phyloP scores from a whole-genome alignment of 2,329 filamentous ascomycete genomes.

The Nothopassalora personata region DNA sequence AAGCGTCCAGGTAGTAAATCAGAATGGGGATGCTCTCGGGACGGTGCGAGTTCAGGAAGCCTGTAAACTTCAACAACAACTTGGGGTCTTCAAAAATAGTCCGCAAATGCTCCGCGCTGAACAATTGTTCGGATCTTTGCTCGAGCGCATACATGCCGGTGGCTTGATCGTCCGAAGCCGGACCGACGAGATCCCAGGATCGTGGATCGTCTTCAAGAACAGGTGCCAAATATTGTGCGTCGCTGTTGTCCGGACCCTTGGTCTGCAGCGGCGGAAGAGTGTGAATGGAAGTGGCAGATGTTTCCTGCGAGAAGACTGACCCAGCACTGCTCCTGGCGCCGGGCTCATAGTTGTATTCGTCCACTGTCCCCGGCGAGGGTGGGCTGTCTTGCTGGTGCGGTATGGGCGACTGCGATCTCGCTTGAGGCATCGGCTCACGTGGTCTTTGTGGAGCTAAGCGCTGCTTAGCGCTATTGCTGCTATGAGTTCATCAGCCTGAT shows the following conservation, averaged over 20 bases:
- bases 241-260: slow-evolving; percentile 36
- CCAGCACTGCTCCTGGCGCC: slow-evolving; percentile 32
- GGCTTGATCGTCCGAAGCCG: slow-evolving; percentile 27
- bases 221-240: slow-evolving; percentile 42
- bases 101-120: slow-evolving; percentile 60
- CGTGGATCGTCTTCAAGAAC: slow-evolving; percentile 49
- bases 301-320: slow-evolving; percentile 34
- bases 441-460: neutral
- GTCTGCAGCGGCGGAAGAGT: slow-evolving; percentile 41
- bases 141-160: slow-evolving; percentile 53
- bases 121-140: slow-evolving; percentile 58
- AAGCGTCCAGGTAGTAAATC: slow-evolving; percentile 65
- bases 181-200: slow-evolving; percentile 51
- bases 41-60: slow-evolving; percentile 57
- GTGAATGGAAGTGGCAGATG: slow-evolving; percentile 32
- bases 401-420: slow-evolving; percentile 6
- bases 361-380: slow-evolving; percentile 13
- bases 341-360: slow-evolving; percentile 18
- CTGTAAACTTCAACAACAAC: slow-evolving; percentile 60
- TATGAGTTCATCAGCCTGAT: slow-evolving; percentile 4
- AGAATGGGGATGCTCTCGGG: slow-evolving; percentile 61
- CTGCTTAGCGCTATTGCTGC: slow-evolving; percentile 6
- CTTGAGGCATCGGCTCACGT: slow-evolving; percentile 3
- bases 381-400: slow-evolving; percentile 4
- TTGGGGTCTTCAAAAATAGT: slow-evolving; percentile 61